Evolutionary conservation across 148 eudicot genomes (phyloP).

Genomic region (Selenicereus undatus): DNA sequence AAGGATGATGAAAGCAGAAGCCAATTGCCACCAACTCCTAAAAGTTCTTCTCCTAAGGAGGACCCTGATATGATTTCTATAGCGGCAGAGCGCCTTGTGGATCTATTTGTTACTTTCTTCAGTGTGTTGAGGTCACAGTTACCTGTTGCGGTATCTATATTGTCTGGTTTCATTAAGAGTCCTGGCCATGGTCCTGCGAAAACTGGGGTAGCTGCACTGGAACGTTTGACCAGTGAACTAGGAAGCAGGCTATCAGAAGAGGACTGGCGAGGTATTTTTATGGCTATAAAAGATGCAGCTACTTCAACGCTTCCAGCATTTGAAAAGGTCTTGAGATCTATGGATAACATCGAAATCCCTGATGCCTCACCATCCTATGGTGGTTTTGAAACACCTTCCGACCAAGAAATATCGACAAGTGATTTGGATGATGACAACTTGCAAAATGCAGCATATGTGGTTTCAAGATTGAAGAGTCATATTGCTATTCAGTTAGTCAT

Average conservation of each 20-base stretch:
- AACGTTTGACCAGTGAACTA: conserved; percentile 67
- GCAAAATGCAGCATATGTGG: conserved; percentile 75
- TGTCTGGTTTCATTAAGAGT: conserved; percentile 54
- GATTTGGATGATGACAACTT: conserved; percentile 63
- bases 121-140: conserved; percentile 58
- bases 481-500: conserved; percentile 79
- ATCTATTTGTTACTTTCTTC: conserved; percentile 64
- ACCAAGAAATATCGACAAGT: conserved; percentile 40
- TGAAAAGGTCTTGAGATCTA: conserved; percentile 58
- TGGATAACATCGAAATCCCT: conserved; percentile 60
- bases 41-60: conserved; percentile 36
- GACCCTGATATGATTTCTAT: conserved; percentile 72
- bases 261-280: conserved; percentile 80
- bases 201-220: conserved; percentile 72
- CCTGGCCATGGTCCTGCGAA: conserved; percentile 71
- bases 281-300: conserved; percentile 73
- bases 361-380: conserved; percentile 30
- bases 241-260: conserved; percentile 61
- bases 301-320: conserved; percentile 61
- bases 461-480: conserved; percentile 83
- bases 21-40: conserved; percentile 31
- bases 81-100: conserved; percentile 76
- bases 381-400: conserved; percentile 38
- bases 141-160: conserved; percentile 54
- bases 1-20: conserved; percentile 44